These are phyloP conservation scores for Clarireedia monteithiana DNA, from an alignment of 2,329 filamentous ascomycete genomes.

Conservation along the genomic window DNA sequence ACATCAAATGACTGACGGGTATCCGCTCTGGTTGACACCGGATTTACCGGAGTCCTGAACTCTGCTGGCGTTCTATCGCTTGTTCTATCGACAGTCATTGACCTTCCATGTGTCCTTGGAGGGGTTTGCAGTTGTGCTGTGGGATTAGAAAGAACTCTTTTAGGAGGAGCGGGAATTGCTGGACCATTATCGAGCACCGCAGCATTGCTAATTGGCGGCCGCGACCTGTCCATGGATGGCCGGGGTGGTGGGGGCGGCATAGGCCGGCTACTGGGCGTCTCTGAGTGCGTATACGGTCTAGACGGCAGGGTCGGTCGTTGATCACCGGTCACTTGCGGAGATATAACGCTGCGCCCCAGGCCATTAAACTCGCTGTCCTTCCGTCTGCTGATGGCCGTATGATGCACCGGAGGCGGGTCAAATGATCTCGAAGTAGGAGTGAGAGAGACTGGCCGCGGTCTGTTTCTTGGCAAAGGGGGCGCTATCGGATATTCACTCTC, in stretches of 20 bases:
- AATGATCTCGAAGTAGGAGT: slow-evolving; percentile 31
- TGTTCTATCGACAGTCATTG: slow-evolving; percentile 42
- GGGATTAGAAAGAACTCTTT: slow-evolving; percentile 41
- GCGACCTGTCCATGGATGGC: slow-evolving; percentile 21
- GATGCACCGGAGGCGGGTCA: slow-evolving; percentile 48
- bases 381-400: slow-evolving; percentile 37
- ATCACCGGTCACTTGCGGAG: slow-evolving; percentile 36
- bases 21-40: slow-evolving; percentile 12
- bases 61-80: slow-evolving; percentile 34
- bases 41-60: slow-evolving; percentile 28
- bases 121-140: slow-evolving; percentile 37
- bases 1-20: slow-evolving; percentile 14
- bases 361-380: slow-evolving; percentile 37
- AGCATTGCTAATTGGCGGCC: slow-evolving; percentile 14
- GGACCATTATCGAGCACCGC: slow-evolving; percentile 1
- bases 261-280: slow-evolving; percentile 25
- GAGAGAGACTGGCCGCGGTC: slow-evolving; percentile 41
- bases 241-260: slow-evolving; percentile 25
- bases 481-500: slow-evolving; percentile 41
- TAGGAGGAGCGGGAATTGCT: slow-evolving; percentile 28
- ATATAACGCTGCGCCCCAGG: slow-evolving; percentile 30
- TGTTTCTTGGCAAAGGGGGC: slow-evolving; percentile 42
- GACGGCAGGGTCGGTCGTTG: slow-evolving; percentile 41
- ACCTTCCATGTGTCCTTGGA: slow-evolving; percentile 37
- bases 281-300: slow-evolving; percentile 32